Base-by-base conservation (phyloP, 176 grass and related monocot species). In the Triticum monococcum region DNA sequence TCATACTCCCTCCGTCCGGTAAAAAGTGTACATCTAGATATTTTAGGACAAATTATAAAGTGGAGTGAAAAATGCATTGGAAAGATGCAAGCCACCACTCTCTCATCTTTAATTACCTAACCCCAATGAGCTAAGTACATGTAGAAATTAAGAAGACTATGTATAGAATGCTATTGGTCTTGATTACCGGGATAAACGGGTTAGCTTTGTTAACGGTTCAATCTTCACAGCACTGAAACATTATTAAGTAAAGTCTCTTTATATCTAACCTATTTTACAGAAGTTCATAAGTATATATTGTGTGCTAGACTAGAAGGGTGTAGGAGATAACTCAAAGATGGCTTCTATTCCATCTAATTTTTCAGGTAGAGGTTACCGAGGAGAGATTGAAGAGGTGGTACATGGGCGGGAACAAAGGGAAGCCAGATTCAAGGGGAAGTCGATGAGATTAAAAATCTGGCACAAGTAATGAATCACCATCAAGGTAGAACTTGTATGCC, bases 181-280 rank as follows among this genome's bases (percentile, higher is more conserved):
- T n/a, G n/a, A n/a, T n/a, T n/a, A 98, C 66, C 95, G 93, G 96
- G 70, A 94, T 20, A 91, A 94, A 72, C 90, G 95, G 91, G 93
- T 98, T 3, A 24, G 12, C 10, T 66, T 50, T 1, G 31, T 63
- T 64, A 40, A 76, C 63, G n/a, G 6, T 75, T 73, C 78, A 1
- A 5, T 46, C 12, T n/a, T 16, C 4, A 1, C 2, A 61, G 12
- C 8, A 14, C 35, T 76, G 11, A 35, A 41, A 25, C 23, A 23
- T 22, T 72, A 17, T 71, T 36, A 71, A 5, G 16, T 76, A 68
- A 8, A 35, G 3, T 68, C 31, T 68, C 7, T 16, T 10, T 35
- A 33, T 33, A 12, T 3, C 0, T 66, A 16, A 20, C 12, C 1
- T 68, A 68, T 68, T 35, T 4, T 35, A 10, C 6, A 35, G 17